Base-by-base conservation (phyloP, 257 asterid species). In the Scutellaria baicalensis region DNA sequence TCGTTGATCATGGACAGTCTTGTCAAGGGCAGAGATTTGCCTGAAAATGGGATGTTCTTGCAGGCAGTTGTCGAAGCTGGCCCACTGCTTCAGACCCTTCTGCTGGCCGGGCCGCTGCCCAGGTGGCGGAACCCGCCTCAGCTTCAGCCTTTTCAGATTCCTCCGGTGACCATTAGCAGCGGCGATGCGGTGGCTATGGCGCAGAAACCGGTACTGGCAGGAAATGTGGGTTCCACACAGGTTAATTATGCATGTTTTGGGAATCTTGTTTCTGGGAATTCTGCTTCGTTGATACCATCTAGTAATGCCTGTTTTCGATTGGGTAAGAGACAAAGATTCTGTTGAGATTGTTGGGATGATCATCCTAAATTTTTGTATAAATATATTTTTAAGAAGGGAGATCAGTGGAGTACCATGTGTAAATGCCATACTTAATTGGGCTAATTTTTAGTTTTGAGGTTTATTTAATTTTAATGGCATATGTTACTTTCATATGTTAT, bases 71-170 rank as follows among this genome's bases (percentile, higher is more conserved):
- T 79, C 16, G 89, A 83, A 48, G 77, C 88, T 1, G 88, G 92
- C 8, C 96, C 95, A 0, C 86, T 89, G 47, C 85, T 91, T 3
- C 89, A 82, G 75, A 82, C 86, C 6, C 83, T 84, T 18, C 78
- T 89, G 5, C 73, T 92, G 58, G 93, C 93, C 0, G 97, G 97
- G 5, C 88, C 93, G 20, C 81, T 91, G 42, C 97, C 97, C 0
- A 73, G 80, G 74, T 91, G 97, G 96, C 86, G 87, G 8, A 91
- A 89, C 63, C 96, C 93, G n/a, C 97, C 97, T 0, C 95, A 71
- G 75, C 76, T 86, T 20, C 86, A 77, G 73, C 71, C 78, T 0
- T 82, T 79, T 73, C 85, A 80, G 52, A 75, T 87, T 10, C 97
- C 96, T 7, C 86, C 89, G 0, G 81, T 87, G 50, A 74, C 89